Conservation (phyloP, 164 flowering plant genomes). For the Stephania japonica region DNA sequence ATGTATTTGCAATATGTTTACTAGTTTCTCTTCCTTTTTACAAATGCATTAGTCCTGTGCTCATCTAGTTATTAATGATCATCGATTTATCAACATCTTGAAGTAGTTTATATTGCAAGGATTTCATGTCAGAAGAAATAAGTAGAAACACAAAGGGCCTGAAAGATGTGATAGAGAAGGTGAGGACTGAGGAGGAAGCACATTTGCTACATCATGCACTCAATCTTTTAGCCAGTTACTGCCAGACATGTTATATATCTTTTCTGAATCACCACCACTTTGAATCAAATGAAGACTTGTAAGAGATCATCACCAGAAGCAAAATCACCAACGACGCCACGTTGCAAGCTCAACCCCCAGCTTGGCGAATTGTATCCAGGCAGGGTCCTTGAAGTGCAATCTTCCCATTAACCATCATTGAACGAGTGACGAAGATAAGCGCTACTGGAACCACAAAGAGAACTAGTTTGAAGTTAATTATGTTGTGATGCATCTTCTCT, state of each 20-base stretch:
- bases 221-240: background rate
- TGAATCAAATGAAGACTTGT: conserved; percentile 55
- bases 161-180: background rate
- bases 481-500: conserved; percentile 26
- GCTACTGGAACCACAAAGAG: conserved; percentile 39
- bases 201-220: background rate
- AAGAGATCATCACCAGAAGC: conserved; percentile 52
- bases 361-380: conserved; percentile 1
- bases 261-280: conserved; percentile 17
- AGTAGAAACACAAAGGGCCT: background rate
- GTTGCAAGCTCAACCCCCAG: conserved; percentile 51
- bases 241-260: background rate
- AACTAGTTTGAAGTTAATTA: conserved; percentile 35
- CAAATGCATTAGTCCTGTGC: background rate
- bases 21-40: no score
- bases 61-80: background rate
- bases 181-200: background rate
- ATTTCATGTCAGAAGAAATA: background rate
- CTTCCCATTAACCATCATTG: conserved; percentile 17
- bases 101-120: background rate
- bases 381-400: conserved; percentile 19
- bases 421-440: conserved; percentile 29
- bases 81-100: background rate
- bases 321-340: conserved; percentile 42
- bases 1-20: no score